These are phyloP conservation scores for Aspergillus sclerotialis DNA, from an alignment of 2,329 filamentous ascomycete genomes.

Conservation along the genomic window DNA sequence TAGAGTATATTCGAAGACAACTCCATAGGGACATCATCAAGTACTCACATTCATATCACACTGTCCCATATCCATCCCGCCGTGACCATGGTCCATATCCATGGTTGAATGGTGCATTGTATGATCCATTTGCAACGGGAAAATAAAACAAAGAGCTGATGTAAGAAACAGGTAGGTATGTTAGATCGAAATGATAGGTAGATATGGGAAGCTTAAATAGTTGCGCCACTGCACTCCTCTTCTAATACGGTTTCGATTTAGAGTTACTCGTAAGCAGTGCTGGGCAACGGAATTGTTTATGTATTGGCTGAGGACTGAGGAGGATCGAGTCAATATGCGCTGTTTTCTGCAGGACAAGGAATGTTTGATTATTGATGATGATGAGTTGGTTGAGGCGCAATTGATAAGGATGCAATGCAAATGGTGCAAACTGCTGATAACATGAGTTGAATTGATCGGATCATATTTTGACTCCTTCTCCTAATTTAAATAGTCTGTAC, in stretches of 20 bases:
- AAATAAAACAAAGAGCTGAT: conserved; percentile 1
- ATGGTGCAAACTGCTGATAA: not conserved
- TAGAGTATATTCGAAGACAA: too few species aligned
- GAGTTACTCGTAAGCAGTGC: too few species aligned
- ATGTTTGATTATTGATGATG: too few species aligned
- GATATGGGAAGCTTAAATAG: too few species aligned
- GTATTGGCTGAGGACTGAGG: not conserved
- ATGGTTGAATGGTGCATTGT: conserved; percentile 24
- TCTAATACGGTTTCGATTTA: not conserved
- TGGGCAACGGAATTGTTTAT: too few species aligned
- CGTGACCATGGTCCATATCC: conserved; percentile 43
- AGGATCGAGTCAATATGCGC: not conserved
- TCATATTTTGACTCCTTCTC: not conserved
- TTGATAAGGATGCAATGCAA: not conserved
- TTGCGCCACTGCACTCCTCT: not conserved
- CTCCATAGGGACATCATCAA: too few species aligned
- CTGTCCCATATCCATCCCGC: conserved; percentile 55
- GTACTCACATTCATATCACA: conserved; percentile 84
- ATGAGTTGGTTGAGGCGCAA: too few species aligned
- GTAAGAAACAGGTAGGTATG: too few species aligned
- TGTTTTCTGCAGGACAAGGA: too few species aligned
- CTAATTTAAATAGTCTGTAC: too few species aligned
- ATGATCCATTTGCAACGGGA: conserved; percentile 26
- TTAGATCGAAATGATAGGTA: too few species aligned
- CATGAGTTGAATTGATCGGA: not conserved